These are phyloP conservation scores for Linanthus parryae DNA, from an alignment of 148 eudicot genomes.

Conservation along the genomic window DNA sequence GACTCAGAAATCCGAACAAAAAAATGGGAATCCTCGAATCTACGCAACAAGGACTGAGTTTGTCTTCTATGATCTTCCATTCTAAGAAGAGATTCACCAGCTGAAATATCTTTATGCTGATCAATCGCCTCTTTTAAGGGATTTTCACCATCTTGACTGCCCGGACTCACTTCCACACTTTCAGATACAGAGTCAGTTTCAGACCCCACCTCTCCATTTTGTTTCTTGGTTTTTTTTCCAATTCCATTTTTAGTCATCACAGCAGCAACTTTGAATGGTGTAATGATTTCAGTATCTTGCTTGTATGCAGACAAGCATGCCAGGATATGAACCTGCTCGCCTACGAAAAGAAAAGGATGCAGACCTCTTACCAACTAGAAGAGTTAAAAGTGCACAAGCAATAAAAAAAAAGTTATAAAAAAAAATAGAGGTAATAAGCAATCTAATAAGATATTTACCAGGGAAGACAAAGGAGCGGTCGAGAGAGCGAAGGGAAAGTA, in stretches of 20 bases:
- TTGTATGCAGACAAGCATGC: conserved; percentile 80
- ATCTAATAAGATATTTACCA: conserved; percentile 37
- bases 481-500: conserved; percentile 51
- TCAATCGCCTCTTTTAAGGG: conserved; percentile 16
- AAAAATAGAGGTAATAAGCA: no score
- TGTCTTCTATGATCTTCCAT: conserved; percentile 81
- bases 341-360: conserved; percentile 25
- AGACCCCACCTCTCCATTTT: conserved; percentile 37
- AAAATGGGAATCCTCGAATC: conserved; percentile 79
- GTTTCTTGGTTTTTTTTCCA: conserved; percentile 38
- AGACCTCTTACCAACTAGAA: background rate
- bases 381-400: background rate
- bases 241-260: conserved; percentile 62
- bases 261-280: conserved; percentile 97
- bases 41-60: conserved; percentile 62
- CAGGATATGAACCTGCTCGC: conserved; percentile 85
- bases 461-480: conserved; percentile 92
- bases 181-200: conserved; percentile 23
- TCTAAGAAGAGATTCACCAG: conserved; percentile 84
- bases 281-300: conserved; percentile 75
- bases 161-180: conserved; percentile 22
- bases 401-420: background rate
- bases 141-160: conserved; percentile 22
- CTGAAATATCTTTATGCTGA: conserved; percentile 36
- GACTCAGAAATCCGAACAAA: conserved; percentile 82